Evolutionary conservation across 2,329 filamentous ascomycete genomes (phyloP).

Genomic region (Fusarium sp.): DNA sequence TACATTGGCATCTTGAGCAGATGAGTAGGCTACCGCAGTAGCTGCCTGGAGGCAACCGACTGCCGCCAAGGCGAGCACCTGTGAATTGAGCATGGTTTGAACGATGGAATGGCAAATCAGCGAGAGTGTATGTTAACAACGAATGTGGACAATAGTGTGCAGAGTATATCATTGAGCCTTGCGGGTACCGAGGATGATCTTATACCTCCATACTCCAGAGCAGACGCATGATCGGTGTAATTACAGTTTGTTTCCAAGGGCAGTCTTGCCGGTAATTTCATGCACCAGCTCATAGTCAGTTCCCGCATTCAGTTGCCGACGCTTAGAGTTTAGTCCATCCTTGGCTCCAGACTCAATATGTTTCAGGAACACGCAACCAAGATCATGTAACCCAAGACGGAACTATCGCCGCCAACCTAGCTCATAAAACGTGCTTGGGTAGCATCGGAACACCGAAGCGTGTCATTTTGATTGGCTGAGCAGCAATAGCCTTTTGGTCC

Average conservation of each 20-base stretch:
- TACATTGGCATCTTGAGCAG: background rate
- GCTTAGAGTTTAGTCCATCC: background rate
- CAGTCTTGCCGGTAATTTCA: background rate
- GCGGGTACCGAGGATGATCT: background rate
- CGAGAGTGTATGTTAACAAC: background rate
- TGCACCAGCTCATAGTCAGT: background rate
- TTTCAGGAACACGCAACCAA: constrained; percentile 23
- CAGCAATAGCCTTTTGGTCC: background rate
- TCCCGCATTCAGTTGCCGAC: constrained; percentile 26
- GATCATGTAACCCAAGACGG: constrained; percentile 10
- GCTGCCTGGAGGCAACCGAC: constrained; percentile 10
- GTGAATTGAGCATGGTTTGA: constrained; percentile 6
- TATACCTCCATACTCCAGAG: constrained; percentile 1
- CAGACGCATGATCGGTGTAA: background rate
- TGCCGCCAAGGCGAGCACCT: constrained; percentile 2
- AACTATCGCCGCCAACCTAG: constrained; percentile 25
- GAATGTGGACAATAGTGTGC: background rate
- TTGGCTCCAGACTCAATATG: background rate
- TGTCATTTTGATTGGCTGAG: background rate
- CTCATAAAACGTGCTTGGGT: constrained; percentile 10
- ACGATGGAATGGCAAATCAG: constrained; percentile 1
- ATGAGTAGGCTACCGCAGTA: constrained; percentile 1
- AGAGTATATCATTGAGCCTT: background rate
- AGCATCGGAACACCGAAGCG: background rate
- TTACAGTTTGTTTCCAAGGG: background rate